Conservation (phyloP, 75 land plant genomes). For the Pinus taeda region DNA sequence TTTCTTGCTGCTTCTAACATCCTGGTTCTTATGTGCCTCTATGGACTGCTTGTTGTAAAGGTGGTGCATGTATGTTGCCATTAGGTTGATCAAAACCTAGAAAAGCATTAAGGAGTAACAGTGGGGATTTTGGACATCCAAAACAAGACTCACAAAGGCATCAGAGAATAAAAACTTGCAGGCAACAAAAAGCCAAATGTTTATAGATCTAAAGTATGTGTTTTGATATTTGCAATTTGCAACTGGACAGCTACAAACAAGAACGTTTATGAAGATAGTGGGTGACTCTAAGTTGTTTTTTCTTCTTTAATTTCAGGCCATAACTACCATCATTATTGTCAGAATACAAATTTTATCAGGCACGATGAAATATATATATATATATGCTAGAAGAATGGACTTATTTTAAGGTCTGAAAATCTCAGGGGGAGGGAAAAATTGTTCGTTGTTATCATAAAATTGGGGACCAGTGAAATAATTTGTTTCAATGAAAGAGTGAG, state of each 20-base stretch:
- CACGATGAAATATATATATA: background rate
- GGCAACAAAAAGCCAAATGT: background rate
- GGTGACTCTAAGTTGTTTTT: background rate
- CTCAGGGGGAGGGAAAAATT: background rate
- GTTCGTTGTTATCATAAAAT: background rate
- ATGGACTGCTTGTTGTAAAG: background rate
- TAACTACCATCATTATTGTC: background rate
- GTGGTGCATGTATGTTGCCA: background rate
- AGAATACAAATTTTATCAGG: background rate
- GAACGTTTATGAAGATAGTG: background rate
- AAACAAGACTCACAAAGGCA: background rate
- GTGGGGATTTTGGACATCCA: background rate
- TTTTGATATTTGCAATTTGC: background rate
- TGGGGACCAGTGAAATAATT: background rate
- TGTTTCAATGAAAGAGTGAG: no score
- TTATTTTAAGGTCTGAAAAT: no score
- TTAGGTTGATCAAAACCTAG: background rate
- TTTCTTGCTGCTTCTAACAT: background rate
- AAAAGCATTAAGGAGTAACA: background rate
- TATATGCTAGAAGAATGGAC: background rate
- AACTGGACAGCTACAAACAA: background rate
- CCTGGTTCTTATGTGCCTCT: background rate
- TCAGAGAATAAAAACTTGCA: background rate
- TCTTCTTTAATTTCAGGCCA: no score
- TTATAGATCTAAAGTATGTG: no score